Evolutionary conservation across 2,329 filamentous ascomycete species (phyloP), one percentile per base, ranked within the genome.

Genomic region (Elsinoe necatrix): DNA sequence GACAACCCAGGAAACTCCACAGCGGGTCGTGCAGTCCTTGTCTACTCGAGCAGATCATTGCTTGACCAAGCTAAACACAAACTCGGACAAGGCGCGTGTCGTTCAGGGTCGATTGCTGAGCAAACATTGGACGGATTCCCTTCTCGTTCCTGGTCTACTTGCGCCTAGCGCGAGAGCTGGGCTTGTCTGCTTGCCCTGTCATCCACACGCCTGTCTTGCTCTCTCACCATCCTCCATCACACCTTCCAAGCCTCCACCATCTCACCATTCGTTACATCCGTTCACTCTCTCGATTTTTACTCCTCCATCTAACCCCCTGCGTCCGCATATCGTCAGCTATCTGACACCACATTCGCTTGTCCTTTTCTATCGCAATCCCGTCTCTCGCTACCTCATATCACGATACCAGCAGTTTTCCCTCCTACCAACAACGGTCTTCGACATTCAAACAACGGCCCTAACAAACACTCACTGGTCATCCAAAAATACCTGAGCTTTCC

Each of bases 401-500:
- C 48, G 29, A 37, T 31, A 25, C 14, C 43, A 25, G 20, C 23
- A 27, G 14, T 45, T 52, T 37, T 39, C 31, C 20, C 48, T 23
- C 48, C 31, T 52, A 37, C 48, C 48, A 52, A 52, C 48, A 52
- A 52, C 48, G 48, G 48, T 25, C 31, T 25, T 31, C 27, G 48
- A 52, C 48, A 52, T 52, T 52, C 31, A 52, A 52, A 29, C 21
- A 52, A 52, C 48, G 48, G 48, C 48, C 48, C 48, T 52, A 52
- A 52, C 31, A 52, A 52, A 52, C 48, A 52, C 12, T 20, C 18
- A 39, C 48, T 23, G 25, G 48, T 16, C 29, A 18, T 52, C 52
- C 52, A 55, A 55, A 55, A 55, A 42, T 55, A 52, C 48, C 34
- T 39, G 48, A 52, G 31, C 48, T 25, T 31, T 29, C 48, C 48